A percentile compares a stretch with the other conserved stretches of the same genome.
These are phyloP conservation scores for Onygenales sp. DNA, from an alignment of 2,329 filamentous ascomycete genomes.

Conservation along the genomic window DNA sequence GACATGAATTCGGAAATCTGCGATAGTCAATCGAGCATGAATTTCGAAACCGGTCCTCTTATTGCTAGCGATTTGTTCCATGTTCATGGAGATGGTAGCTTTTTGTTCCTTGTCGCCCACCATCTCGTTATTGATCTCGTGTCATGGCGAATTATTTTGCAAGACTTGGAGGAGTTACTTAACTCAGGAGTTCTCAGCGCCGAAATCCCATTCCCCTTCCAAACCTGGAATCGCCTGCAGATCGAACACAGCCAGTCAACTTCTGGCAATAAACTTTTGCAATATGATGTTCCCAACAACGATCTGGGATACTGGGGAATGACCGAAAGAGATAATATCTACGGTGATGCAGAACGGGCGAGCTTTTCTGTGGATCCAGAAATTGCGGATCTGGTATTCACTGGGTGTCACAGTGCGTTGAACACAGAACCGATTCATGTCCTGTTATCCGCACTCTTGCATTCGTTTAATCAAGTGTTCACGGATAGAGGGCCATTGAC, in stretches of 20 bases:
- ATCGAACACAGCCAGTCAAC: conserved; percentile 14
- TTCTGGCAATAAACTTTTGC: conserved; percentile 10
- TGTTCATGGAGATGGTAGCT: conserved; percentile 19
- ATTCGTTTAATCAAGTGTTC: conserved; percentile 38
- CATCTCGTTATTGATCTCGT: conserved; percentile 32
- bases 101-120: conserved; percentile 28
- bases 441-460: conserved; percentile 27
- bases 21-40: conserved; percentile 24
- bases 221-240: conserved; percentile 28
- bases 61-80: conserved; percentile 35
- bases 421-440: conserved; percentile 29
- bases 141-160: conserved; percentile 31
- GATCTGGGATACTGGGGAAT: conserved; percentile 29
- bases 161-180: conserved; percentile 29
- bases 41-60: conserved; percentile 27
- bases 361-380: conserved; percentile 23
- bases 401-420: conserved; percentile 23
- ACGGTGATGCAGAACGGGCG: conserved; percentile 27
- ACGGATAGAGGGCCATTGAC: conserved; percentile 30
- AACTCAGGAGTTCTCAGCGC: conserved; percentile 16
- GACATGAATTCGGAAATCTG: conserved; percentile 18
- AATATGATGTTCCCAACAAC: conserved; percentile 18
- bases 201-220: conserved; percentile 24
- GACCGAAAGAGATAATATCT: conserved; percentile 19
- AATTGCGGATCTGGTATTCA: conserved; percentile 20